phyloP scores from a whole-genome alignment of 2,329 filamentous ascomycete genomes.

The Colletotrichum spaethianum region DNA sequence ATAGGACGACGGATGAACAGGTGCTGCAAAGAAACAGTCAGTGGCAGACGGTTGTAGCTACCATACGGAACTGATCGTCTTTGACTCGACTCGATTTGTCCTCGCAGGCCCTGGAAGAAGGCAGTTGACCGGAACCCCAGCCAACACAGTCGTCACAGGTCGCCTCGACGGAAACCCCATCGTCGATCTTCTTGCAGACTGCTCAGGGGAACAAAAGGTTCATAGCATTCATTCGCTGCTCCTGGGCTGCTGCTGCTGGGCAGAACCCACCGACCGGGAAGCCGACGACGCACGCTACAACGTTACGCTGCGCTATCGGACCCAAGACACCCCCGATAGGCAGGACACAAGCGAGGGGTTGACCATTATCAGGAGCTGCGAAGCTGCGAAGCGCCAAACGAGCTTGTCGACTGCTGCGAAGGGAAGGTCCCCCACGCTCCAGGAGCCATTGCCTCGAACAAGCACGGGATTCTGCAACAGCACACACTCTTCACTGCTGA shows the following conservation, averaged over 20 bases:
- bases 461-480: conserved; percentile 7
- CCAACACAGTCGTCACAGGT: neutral
- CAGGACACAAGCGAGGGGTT: neutral
- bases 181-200: conserved; percentile 7
- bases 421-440: conserved; percentile 15
- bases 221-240: neutral
- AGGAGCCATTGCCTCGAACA: conserved; percentile 5
- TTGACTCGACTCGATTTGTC: neutral
- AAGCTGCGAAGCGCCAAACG: neutral
- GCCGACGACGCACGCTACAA: conserved; percentile 8
- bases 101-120: neutral
- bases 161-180: neutral
- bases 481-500: neutral
- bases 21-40: neutral
- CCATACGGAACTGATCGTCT: neutral
- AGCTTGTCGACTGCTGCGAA: conserved; percentile 6
- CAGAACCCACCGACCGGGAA: conserved; percentile 31
- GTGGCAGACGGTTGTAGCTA: neutral
- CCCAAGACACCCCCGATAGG: neutral
- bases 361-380: neutral
- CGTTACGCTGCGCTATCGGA: conserved; percentile 15
- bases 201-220: conserved; percentile 3
- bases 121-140: neutral
- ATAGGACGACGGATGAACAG: neutral
- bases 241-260: conserved; percentile 2